Conservation (phyloP, 2,329 filamentous ascomycete genomes). For the Pseudofabraea citricarpa region DNA sequence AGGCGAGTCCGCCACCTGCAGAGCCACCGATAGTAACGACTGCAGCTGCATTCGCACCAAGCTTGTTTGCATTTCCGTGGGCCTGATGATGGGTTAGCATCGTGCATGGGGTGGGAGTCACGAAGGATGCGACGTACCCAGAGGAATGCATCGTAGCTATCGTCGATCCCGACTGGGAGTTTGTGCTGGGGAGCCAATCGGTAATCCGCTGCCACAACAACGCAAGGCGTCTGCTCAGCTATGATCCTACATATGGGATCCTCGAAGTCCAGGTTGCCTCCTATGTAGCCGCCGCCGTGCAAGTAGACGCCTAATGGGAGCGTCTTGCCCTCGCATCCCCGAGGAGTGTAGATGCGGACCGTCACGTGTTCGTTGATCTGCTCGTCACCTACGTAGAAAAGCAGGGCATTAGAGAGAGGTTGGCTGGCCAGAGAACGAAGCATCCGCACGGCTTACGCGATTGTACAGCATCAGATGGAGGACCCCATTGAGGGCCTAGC, state of each 20-base stretch:
- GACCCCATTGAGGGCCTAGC: slow-evolving; percentile 10
- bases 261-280: slow-evolving; percentile 30
- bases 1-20: slow-evolving; percentile 20
- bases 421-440: neutral
- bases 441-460: neutral
- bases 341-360: slow-evolving; percentile 21
- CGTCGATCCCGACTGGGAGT: slow-evolving; percentile 25
- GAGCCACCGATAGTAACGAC: slow-evolving; percentile 19
- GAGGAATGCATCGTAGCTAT: slow-evolving; percentile 16
- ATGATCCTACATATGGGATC: slow-evolving; percentile 29
- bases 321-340: slow-evolving; percentile 5
- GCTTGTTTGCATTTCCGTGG: slow-evolving; percentile 7
- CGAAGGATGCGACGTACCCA: slow-evolving; percentile 18
- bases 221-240: slow-evolving; percentile 23
- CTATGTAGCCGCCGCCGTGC: slow-evolving; percentile 31
- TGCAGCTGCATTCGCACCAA: slow-evolving; percentile 7
- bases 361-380: slow-evolving; percentile 12
- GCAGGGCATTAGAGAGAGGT: slow-evolving; percentile 2
- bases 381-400: slow-evolving; percentile 10
- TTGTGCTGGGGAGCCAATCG: slow-evolving; percentile 17
- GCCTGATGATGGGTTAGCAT: slow-evolving; percentile 10
- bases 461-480: slow-evolving; percentile 10
- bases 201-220: slow-evolving; percentile 31
- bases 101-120: no score
- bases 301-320: slow-evolving; percentile 30